Base-by-base conservation (phyloP, 805 yeast genomes). In the Barnettozyma sp. region DNA sequence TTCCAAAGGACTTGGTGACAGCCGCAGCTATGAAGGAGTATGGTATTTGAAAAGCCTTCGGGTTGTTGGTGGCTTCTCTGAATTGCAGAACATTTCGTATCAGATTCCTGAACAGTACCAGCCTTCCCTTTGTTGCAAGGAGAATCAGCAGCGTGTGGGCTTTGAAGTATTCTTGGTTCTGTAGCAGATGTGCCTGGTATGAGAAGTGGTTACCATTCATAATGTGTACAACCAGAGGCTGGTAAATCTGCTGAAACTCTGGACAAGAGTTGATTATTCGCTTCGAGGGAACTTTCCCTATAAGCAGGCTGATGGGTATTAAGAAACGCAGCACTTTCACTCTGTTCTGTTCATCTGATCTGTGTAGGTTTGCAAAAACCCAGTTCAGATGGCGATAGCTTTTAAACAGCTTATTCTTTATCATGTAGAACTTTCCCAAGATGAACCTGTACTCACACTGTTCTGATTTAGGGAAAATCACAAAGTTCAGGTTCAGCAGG, bases 391-490 rank as follows among this genome's bases (percentile, higher is more conserved):
- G 78, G 23, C 54, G 48, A 42, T 56, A 73, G 3, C 76, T 65
- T 32, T 63, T 66, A 18, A 60, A 56, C 24, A 71, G 59, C 43
- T 69, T 71, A 39, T 69, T 66, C 39, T 77, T 78, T 11, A 71
- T 63, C 38, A 76, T 47, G 47, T 74, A 70, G 42, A 66, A 77
- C 36, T 68, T 65, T 0, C 77, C 77, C 30, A 76, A 55, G 31
- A 71, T 65, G 48, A 63, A 76, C 32, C 82, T 54, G 51, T 74
- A 77, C 34, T 68, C 70, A 6, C 75, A 49, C 30, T 71, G 66
- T 42, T 73, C 73, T 13, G 65, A 54, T 27, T 48, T 60, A 4
- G 65, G 51, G 26, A 66, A 73, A n/a, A 59, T 53, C 4, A 43
- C 44, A 35, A 66, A 65, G 26, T 60, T 63, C 26, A 76, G 56